Percentiles rank a stretch among this genome's conserved stretches.
Evolutionary conservation across 129 eudicot species (phyloP).

Genomic region (Scalesia atractyloides): DNA sequence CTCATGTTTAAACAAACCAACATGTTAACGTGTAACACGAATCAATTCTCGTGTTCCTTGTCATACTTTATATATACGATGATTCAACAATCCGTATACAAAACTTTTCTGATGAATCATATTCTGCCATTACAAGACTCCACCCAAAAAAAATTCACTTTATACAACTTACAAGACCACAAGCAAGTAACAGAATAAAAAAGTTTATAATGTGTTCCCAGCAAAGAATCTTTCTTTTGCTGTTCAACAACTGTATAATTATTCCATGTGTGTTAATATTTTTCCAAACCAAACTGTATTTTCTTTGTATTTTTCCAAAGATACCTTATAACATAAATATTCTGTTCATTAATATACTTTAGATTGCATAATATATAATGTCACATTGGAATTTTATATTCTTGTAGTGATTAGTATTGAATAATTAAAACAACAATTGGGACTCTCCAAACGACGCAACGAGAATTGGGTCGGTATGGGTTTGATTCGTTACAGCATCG

Average conservation of each 20-base stretch:
- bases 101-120: too few species aligned
- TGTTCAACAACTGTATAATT: neutral
- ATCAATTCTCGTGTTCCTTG: too few species aligned
- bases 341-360: constrained; percentile 10
- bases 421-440: neutral
- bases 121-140: too few species aligned
- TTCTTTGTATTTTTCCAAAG: neutral
- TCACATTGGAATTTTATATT: neutral
- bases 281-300: constrained; percentile 8
- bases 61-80: too few species aligned
- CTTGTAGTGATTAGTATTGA: neutral
- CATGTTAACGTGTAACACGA: too few species aligned
- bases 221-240: constrained; percentile 31
- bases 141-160: neutral
- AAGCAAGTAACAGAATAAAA: constrained; percentile 12
- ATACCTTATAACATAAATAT: neutral
- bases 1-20: too few species aligned
- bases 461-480: too few species aligned
- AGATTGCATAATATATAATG: neutral
- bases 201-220: constrained; percentile 20
- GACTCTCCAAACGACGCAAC: neutral
- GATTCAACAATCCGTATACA: too few species aligned
- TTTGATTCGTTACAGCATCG: too few species aligned
- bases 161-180: constrained; percentile 2
- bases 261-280: constrained; percentile 17